Conservation (phyloP, 495 filamentous ascomycete species). For the Talaromyces wortmannii region DNA sequence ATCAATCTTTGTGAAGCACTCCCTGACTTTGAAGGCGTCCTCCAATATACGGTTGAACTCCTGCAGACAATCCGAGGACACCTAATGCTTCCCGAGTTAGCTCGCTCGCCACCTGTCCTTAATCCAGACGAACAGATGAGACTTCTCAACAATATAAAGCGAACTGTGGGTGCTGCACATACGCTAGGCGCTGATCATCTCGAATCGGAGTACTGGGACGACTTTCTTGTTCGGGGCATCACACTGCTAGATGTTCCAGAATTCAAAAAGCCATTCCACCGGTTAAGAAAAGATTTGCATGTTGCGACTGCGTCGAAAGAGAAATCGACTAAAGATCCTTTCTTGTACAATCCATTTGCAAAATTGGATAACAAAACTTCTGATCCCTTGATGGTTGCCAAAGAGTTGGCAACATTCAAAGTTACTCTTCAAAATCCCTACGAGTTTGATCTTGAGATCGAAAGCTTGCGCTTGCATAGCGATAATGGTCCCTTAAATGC, state of each 20-base stretch:
- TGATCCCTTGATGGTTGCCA: constrained; percentile 66
- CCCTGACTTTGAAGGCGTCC: constrained; percentile 82
- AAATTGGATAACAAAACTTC: constrained; percentile 54
- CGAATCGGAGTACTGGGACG: constrained; percentile 90
- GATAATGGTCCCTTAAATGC: constrained; percentile 66
- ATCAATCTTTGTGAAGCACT: constrained; percentile 90
- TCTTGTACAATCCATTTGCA: constrained; percentile 86
- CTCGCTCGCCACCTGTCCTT: constrained; percentile 51
- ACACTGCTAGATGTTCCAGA: constrained; percentile 51
- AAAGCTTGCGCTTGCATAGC: constrained; percentile 67
- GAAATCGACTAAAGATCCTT: constrained; percentile 64
- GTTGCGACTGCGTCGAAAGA: constrained; percentile 45
- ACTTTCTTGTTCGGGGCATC: constrained; percentile 82
- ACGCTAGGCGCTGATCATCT: constrained; percentile 63
- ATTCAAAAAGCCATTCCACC: constrained; percentile 57
- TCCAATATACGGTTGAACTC: constrained; percentile 78
- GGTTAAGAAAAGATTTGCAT: constrained; percentile 63
- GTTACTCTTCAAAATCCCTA: constrained; percentile 89
- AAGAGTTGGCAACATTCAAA: constrained; percentile 67
- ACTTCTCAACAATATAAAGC: constrained; percentile 71
- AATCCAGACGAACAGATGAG: constrained; percentile 77
- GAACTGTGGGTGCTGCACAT: constrained; percentile 68
- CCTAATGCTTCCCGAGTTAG: constrained; percentile 54
- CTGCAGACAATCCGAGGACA: constrained; percentile 70
- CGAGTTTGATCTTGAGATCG: constrained; percentile 85